These are phyloP conservation scores for Glomus cerebriforme DNA, from an alignment of 192 early-diverging fungal species.

Conservation along the genomic window DNA sequence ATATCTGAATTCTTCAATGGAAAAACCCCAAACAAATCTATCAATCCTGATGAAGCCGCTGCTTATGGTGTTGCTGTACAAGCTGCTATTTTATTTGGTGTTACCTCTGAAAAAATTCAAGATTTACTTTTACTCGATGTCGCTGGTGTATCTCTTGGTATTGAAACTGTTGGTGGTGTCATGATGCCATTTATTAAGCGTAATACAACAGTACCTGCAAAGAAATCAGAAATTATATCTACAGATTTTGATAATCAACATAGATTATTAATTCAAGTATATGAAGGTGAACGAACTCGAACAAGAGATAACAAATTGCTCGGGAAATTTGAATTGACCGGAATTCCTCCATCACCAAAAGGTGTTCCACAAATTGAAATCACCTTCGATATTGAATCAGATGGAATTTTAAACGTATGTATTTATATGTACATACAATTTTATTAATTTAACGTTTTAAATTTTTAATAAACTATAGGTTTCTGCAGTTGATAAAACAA, in stretches of 20 bases:
- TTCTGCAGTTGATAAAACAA: no score
- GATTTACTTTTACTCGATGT: slow-evolving; percentile 81
- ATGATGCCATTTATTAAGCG: slow-evolving; percentile 46
- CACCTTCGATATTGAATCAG: slow-evolving; percentile 51
- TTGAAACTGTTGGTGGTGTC: slow-evolving; percentile 81
- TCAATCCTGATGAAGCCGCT: slow-evolving; percentile 94
- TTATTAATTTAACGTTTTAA: no score
- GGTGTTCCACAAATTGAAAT: no score
- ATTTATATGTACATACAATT: no score
- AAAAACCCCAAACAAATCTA: slow-evolving; percentile 87
- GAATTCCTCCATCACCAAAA: slow-evolving; percentile 75
- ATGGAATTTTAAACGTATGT: no score
- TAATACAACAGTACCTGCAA: slow-evolving; percentile 79
- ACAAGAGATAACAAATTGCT: slow-evolving; percentile 91
- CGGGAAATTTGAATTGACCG: slow-evolving; percentile 77
- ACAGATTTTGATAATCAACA: slow-evolving; percentile 71
- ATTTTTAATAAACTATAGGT: no score
- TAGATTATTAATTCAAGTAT: slow-evolving; percentile 57
- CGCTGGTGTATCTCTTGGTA: slow-evolving; percentile 78
- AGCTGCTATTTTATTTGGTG: no score
- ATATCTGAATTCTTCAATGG: slow-evolving; percentile 88
- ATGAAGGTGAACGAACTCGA: slow-evolving; percentile 43
- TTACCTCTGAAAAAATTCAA: slow-evolving; percentile 55
- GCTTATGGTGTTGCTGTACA: slow-evolving; percentile 87
- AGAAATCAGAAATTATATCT: slow-evolving; percentile 79